Percentiles rank a stretch among this genome's conserved stretches.
Conservation (phyloP, 495 filamentous ascomycete species). For the Lichina pygmaea region DNA sequence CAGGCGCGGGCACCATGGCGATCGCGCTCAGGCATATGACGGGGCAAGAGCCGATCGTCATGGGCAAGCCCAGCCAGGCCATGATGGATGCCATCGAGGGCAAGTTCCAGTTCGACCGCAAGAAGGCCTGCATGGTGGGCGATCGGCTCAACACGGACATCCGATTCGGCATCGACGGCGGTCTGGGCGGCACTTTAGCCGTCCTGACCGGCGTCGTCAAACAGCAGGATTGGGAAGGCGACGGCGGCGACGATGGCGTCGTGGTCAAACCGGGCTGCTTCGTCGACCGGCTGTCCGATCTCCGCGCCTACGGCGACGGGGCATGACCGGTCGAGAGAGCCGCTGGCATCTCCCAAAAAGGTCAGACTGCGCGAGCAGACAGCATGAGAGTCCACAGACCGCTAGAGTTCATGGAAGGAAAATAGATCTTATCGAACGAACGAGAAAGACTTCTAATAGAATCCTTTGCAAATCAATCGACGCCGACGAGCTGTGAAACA, state of each 20-base stretch:
- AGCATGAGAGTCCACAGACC: too few species aligned
- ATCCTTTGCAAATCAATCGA: too few species aligned
- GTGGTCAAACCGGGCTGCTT: background rate
- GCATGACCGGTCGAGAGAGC: too few species aligned
- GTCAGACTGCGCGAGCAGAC: too few species aligned
- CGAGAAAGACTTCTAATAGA: too few species aligned
- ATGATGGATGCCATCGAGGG: slow-evolving; percentile 99
- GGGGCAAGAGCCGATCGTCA: slow-evolving; percentile 34
- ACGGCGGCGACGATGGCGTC: background rate
- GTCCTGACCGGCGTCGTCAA: slow-evolving; percentile 77
- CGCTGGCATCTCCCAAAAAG: too few species aligned
- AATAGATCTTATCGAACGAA: too few species aligned
- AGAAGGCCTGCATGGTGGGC: slow-evolving; percentile 80
- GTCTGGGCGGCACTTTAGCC: slow-evolving; percentile 68
- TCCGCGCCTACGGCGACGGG: background rate
- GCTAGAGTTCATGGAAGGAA: too few species aligned
- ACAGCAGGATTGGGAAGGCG: slow-evolving; percentile 43
- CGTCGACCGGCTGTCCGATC: background rate
- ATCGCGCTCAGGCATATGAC: slow-evolving; percentile 58
- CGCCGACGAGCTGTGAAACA: too few species aligned
- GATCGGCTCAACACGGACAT: slow-evolving; percentile 92
- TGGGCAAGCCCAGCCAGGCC: slow-evolving; percentile 88
- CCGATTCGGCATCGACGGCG: slow-evolving; percentile 74
- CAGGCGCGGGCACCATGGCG: slow-evolving; percentile 65
- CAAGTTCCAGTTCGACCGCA: slow-evolving; percentile 69